Base-by-base conservation (phyloP, 192 early-diverging fungal genomes). In the Mortierella antarctica region DNA sequence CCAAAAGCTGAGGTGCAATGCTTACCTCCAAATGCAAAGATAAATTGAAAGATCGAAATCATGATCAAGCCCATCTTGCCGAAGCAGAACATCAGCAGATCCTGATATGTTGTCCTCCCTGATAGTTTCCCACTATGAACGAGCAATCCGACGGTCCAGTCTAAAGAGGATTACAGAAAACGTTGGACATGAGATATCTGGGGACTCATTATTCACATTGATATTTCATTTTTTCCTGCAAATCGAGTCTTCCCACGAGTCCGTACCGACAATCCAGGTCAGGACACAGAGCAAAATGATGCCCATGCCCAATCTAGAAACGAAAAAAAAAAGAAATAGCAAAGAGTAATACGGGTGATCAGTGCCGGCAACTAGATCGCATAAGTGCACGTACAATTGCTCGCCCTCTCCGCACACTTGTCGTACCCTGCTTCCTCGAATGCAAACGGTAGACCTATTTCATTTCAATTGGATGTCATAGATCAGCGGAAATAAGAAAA, bases 21-120 rank as follows among this genome's bases (percentile, higher is more conserved):
- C 84, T 88, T 88, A 86, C 94, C 96, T 67, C 96, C 96, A 86
- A 95, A 96, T 2, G 96, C 96, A 88, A 98, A 96, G 8, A 93
- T 86, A 66, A 96, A 96, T 77, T 97, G 96, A 80, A 97, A 98
- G 50, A 96, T 76, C 6, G 95, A 96, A 62, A 94, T 95, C 6
- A 87, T 83, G 52, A 92, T 82, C 44, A 94, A 83, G 4, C 96
- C 96, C 47, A 86, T 58, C 20, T 88, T 86, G 55, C 96, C 96
- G 74, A 94, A 97, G 56, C 94, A 94, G 70, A 92, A 89, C 70
- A 89, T 86, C 41, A 97, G 86, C 67, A 97, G 62, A 12, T 93
- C 95, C 72, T 96, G 94, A 82, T 97, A 97, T 2, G 93, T 91
- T 7, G 77, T 89, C 58, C 88, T 86, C 2, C 95, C 93, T 4